Base-by-base conservation (phyloP, 352 stramenopile genomes). In the Peronosclerospora sorghi region DNA sequence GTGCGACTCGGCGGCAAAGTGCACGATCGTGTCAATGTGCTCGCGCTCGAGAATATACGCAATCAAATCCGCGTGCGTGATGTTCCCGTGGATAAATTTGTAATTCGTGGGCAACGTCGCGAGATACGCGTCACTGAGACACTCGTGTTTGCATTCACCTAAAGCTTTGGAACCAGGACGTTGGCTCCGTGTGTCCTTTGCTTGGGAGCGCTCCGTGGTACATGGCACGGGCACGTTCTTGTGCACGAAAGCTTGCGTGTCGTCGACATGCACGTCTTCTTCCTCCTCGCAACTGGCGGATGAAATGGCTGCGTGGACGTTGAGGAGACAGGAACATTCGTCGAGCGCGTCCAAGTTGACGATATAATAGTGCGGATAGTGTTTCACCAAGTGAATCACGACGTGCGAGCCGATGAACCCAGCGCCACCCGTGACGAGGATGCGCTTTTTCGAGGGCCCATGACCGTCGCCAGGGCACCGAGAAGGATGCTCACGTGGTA, bases 21-120 rank as follows among this genome's bases (percentile, higher is more conserved):
- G 96, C 58, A 99, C 65, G 43, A 99, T 91, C 24, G 94, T 98
- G 58, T 99, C 95, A 47, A 99, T 98, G 12, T 85, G 65, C 60
- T 99, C 86, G 13, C 84, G 87, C 38, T 83, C 70, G 20, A 99
- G 67, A 20, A 98, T 76, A 58, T 97, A 97, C 19, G 66, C 85
- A 8, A 99, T 90, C 10, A 98, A 62, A 51, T 98, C 91, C 5
- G 86, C 73, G 19, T 76, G 86, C 37, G 64, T 81, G 67, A 99
- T 98, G 57, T 96, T 95, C 32, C 96, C 95, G 59, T 98, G 96
- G 41, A 98, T 94, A 60, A 99, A 98, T 65, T 97, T 97, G 73
- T 97, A 85, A 49, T 85, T 85, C 32, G 17, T 47, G 0, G 72
- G 72, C 20, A 84, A 48, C 6, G 42, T 57, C 5, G 55, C 51